Evolutionary conservation across 257 asterid genomes (phyloP).

Genomic region (Solanum arcanum): DNA sequence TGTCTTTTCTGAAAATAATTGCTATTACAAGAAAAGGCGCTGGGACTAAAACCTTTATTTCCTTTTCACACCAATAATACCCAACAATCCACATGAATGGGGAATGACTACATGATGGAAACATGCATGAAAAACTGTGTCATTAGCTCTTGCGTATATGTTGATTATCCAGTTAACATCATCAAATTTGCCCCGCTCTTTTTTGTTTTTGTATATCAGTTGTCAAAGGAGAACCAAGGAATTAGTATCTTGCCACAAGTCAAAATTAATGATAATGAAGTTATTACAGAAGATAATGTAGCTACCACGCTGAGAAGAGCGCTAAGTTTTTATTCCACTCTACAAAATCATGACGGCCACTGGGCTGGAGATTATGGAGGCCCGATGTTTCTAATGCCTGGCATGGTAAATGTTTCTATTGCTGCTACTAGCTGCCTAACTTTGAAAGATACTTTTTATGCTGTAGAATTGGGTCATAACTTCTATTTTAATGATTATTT

Average conservation of each 20-base stretch:
- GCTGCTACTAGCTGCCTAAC: background rate
- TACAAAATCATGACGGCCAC: slow-evolving; percentile 87
- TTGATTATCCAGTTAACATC: background rate
- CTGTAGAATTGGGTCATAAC: background rate
- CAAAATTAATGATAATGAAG: slow-evolving; percentile 53
- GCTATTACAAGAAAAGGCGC: background rate
- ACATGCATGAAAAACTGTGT: background rate
- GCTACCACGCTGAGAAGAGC: slow-evolving; percentile 71
- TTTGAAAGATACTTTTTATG: background rate
- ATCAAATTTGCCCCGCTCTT: background rate
- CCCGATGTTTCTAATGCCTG: slow-evolving; percentile 96
- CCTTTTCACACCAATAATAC: background rate
- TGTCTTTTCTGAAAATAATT: background rate
- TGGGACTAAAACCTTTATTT: background rate
- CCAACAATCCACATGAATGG: background rate
- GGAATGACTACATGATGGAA: background rate
- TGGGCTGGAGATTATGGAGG: slow-evolving; percentile 99
- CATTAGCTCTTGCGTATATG: background rate
- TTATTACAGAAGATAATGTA: slow-evolving; percentile 72
- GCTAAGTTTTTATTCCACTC: slow-evolving; percentile 61
- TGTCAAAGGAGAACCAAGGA: slow-evolving; percentile 68
- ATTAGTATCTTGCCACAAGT: slow-evolving; percentile 46
- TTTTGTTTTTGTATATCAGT: slow-evolving; percentile 23
- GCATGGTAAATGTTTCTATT: slow-evolving; percentile 51
- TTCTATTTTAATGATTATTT: background rate